A percentile compares a stretch with the other conserved stretches of the same genome.
These are phyloP conservation scores for Artemisia tridentata DNA, from an alignment of 129 eudicot species.

Conservation along the genomic window DNA sequence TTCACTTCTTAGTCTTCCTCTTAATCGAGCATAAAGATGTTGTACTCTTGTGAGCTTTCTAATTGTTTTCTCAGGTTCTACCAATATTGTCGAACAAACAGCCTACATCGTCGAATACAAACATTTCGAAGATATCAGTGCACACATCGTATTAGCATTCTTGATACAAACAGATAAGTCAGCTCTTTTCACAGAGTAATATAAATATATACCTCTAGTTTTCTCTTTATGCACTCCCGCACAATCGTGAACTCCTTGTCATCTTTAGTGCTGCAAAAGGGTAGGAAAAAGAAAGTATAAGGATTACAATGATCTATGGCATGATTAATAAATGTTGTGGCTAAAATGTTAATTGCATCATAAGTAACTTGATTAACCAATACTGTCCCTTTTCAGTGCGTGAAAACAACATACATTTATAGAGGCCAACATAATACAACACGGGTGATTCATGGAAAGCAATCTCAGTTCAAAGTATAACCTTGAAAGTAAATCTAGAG, in stretches of 20 bases:
- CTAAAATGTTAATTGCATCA: background rate
- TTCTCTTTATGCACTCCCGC: constrained; percentile 74
- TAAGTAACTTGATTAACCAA: too few relatives aligned
- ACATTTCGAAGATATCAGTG: background rate
- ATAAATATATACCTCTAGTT: constrained; percentile 61
- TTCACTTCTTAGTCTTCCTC: constrained; percentile 74
- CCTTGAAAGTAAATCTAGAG: constrained; percentile 88
- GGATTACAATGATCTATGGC: background rate
- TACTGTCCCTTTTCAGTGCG: background rate
- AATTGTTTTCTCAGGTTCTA: constrained; percentile 74
- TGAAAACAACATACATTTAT: background rate
- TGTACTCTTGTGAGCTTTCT: constrained; percentile 90
- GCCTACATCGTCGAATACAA: constrained; percentile 39
- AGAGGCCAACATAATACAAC: background rate
- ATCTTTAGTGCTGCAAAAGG: constrained; percentile 69
- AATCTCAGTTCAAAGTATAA: constrained; percentile 25
- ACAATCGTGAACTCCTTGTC: constrained; percentile 83
- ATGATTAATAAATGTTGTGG: background rate
- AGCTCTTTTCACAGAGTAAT: background rate
- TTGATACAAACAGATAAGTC: constrained; percentile 5
- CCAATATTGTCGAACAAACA: constrained; percentile 54
- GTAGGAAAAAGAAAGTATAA: constrained; percentile 1
- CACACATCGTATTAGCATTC: constrained; percentile 7
- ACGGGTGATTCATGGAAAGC: constrained; percentile 1
- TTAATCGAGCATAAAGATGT: constrained; percentile 78